Evolutionary conservation across 2,329 filamentous ascomycete genomes (phyloP), one percentile per base, ranked within the genome.

Genomic region (Colletotrichum gigasporum): DNA sequence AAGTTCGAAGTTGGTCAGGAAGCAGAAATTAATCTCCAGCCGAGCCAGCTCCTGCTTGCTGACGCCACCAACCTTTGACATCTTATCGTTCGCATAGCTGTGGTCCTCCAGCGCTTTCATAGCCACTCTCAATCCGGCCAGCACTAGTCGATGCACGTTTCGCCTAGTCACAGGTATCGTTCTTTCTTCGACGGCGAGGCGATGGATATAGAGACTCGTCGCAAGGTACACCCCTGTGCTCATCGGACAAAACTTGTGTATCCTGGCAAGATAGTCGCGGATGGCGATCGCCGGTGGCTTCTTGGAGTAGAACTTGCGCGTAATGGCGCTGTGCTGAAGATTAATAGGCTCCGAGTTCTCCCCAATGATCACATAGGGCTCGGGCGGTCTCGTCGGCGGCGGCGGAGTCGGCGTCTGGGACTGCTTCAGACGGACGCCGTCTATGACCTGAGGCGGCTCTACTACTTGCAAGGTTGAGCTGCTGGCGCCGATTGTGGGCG

Each of bases 81-180:
- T 89, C 58, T 93, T 91, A 64, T 85, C 85, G 78, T 97, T 95
- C 8, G 92, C 88, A 79, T 96, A 97, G 70, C 90, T 92, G 56
- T 95, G 85, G 75, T 98, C 95, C 76, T 99, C 95, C n/a, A 97
- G 81, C 0, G 93, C 92, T 79, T 98, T 99, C 87, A 94, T 96
- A 12, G 95, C 94, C 3, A 97, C 92, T 34, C 94, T 84, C 55
- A 97, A 83, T 6, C 91, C 92, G 0, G 93, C 94, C 14, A 99
- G 85, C 30, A 97, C 84, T 7, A 98, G 81, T 2, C 96, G 89
- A 76, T 99, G 95, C 66, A 93, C 91, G 67, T 97, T 98, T 60
- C 93, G 87, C 61, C 86, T 85, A 3, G 94, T 97, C 7, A 97
- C 91, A 1, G 90, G 89, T 20, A 98, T 90, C 22, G 91, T 87